Conservation (phyloP, 805 yeast genomes). For the Kurtzmaniella cleridarum region DNA sequence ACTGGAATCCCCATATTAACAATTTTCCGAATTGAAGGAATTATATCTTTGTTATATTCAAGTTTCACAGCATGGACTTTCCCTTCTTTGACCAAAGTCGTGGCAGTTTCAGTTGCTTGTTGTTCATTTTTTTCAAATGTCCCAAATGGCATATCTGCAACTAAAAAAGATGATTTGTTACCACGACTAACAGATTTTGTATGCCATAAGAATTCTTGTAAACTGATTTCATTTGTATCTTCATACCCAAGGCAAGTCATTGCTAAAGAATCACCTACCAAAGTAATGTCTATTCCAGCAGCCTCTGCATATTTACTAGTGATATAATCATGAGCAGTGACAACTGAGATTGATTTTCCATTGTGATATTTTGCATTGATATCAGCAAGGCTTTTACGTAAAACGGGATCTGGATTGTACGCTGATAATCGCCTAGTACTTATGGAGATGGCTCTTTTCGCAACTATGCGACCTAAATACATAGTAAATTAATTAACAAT, state of each 20-base stretch:
- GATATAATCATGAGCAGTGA: conserved; percentile 88
- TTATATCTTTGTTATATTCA: conserved; percentile 69
- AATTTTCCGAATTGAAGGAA: conserved; percentile 49
- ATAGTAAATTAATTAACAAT: too few species aligned
- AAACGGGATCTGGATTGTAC: conserved; percentile 3
- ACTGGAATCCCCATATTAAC: conserved; percentile 77
- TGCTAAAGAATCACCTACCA: conserved; percentile 90
- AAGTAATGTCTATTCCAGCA: conserved; percentile 61
- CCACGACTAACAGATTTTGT: conserved; percentile 76
- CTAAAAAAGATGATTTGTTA: conserved; percentile 53
- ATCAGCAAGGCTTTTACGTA: conserved; percentile 18
- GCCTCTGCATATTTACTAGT: conserved; percentile 66
- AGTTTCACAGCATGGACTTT: conserved; percentile 70
- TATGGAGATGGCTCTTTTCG: conserved; percentile 3
- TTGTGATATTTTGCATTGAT: conserved; percentile 12
- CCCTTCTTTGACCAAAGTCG: conserved; percentile 50
- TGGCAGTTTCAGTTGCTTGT: conserved; percentile 58
- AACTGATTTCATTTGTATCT: conserved; percentile 67
- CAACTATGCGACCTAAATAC: too few species aligned
- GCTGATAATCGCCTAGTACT: conserved; percentile 7
- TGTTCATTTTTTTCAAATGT: conserved; percentile 61
- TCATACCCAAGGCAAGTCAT: conserved; percentile 85
- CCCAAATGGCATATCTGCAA: conserved; percentile 90
- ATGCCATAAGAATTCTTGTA: conserved; percentile 77
- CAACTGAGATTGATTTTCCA: conserved; percentile 30